Base-by-base conservation (phyloP, 78 protist species). In the slime mould (Dictyostelium discoideum) region DNA sequence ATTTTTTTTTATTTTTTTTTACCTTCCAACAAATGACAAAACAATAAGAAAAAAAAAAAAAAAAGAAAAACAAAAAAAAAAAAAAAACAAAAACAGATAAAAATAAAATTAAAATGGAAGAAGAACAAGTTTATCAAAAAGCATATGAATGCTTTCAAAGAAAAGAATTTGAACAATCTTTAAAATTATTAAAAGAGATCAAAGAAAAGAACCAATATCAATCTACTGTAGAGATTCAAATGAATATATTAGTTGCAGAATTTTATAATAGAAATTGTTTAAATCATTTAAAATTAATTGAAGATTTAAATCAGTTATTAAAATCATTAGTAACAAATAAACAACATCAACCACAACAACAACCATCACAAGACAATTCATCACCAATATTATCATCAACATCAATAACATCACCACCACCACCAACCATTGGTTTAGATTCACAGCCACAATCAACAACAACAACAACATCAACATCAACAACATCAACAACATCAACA, bases 91-190 rank as follows among this genome's bases (percentile, higher is more conserved):
- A 13, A 48, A 48, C 11, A 48, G 16, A 10, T 48, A 11, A 48
- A 48, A 48, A 11, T 48, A 48, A 54, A 50, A 50, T 54, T 54
- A 60, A 60, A 60, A 60, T 60, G 69, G 69, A 60, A 60, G 69
- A 60, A 60, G 69, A 60, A 0, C 18, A 60, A 20, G 20, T 18
- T 37, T 74, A 74, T 74, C 40, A 74, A 74, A 37, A 73, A 78
- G 95, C 95, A 29, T 18, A 74, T 20, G 57, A 85, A 14, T 26
- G 22, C 5, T 90, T 90, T 60, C 46, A 90, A n/a, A 90, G 76
- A 13, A 82, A 50, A 80, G 89, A 90, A 24, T 90, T 81, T 72
- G 79, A 90, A 8, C 84, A 90, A 40, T 63, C 95, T 16, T 48
- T 37, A 20, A 63, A 82, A n/a, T 39, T 90, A 37, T 90, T 82